Percentiles rank a stretch among this genome's conserved stretches.
phyloP scores from a whole-genome alignment of 106 monocot genomes.

The Vanilla planifolia region DNA sequence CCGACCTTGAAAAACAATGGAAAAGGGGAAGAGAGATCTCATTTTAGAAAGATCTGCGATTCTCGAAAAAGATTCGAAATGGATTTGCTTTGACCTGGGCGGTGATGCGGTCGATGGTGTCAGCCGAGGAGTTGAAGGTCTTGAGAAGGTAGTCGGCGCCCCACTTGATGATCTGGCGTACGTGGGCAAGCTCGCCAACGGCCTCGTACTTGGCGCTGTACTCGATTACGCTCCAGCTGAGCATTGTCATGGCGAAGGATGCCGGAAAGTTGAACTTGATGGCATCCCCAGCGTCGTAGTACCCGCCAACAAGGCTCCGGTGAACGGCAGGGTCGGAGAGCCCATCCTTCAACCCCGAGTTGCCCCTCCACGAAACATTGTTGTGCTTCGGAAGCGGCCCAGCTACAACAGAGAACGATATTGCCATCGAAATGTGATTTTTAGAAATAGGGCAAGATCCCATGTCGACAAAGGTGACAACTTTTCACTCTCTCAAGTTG shows the following conservation, averaged over 20 bases:
- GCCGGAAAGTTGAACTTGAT: constrained; percentile 90
- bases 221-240: constrained; percentile 97
- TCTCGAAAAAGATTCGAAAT: no score
- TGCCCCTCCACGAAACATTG: constrained; percentile 82
- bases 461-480: neutral
- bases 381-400: constrained; percentile 79
- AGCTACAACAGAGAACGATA: no score
- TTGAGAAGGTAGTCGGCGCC: constrained; percentile 77
- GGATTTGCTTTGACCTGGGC: constrained; percentile 48
- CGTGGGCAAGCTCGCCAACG: constrained; percentile 63
- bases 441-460: neutral
- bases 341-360: constrained; percentile 90
- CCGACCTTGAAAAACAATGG: constrained; percentile 47
- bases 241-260: constrained; percentile 79
- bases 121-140: constrained; percentile 81
- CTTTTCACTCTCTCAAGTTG: no score
- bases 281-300: constrained; percentile 83
- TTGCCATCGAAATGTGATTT: constrained; percentile 13
- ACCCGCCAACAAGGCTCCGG: constrained; percentile 66
- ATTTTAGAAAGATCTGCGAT: no score
- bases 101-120: constrained; percentile 62
- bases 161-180: constrained; percentile 83
- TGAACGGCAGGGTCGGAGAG: constrained; percentile 37
- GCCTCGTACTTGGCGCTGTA: constrained; percentile 85
- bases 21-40: neutral